Evolutionary conservation across 345 rosid species (phyloP), one percentile per base, ranked within the genome.

Genomic region (Camelina neglecta): DNA sequence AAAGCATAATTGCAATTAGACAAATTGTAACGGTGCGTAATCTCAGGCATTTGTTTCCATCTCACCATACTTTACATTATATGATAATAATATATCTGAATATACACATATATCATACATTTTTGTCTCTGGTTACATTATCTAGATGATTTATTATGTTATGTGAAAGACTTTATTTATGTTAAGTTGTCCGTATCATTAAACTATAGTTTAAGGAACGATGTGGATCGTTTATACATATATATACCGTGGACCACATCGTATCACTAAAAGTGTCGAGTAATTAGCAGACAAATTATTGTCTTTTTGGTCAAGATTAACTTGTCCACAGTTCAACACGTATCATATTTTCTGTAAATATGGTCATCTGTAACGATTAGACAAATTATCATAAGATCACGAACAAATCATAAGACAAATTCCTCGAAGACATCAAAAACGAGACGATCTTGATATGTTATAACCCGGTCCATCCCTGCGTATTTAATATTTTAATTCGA

Each of bases 331-430:
- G 18, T 66, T 20, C 58, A 72, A 60, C 69, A 66, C 69, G 69
- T 67, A 71, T 38, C 56, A 60, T 56, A 18, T 63, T 11, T 33
- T 60, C 47, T 31, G 67, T 44, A 51, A 50, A 42, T 60, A 60
- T 42, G 36, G 23, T n/a, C 16, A 66, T 53, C 72, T 35, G 57
- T 60, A 31, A 67, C 24, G 44, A 44, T n/a, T 44, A 59, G 61
- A 66, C 74, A 72, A 72, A 59, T 26, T 26, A 26, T 44, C 64
- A 60, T 50, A 78, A 58, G 62, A 50, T 8, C 13, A 31, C 57
- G 23, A 60, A 85, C 83, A 85, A 84, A 77, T 79, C 68, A 62
- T 79, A 78, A 71, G 88, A 90, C 89, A 90, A 85, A 36, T 77
- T 76, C 78, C 86, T 87, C 73, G 90, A 82, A 71, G 72, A 54